phyloP scores from a whole-genome alignment of 1,284 basidiomycete genomes.

The Rugiboletus extremiorientalis region DNA sequence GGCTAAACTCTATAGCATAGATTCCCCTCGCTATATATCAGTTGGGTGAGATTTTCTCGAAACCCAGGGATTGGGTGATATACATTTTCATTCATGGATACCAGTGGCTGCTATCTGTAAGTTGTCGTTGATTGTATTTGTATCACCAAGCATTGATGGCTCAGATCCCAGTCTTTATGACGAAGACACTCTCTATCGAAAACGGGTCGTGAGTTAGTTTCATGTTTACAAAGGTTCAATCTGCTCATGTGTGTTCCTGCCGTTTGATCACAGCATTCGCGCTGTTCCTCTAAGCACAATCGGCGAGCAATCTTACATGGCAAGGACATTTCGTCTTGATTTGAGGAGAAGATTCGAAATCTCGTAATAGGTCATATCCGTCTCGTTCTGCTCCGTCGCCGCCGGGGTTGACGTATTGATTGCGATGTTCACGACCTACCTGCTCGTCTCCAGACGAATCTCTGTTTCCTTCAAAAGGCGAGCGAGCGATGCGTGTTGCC shows the following conservation, averaged over 20 bases:
- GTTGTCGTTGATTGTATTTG: not conserved
- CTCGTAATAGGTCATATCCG: not conserved
- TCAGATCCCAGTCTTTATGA: not conserved
- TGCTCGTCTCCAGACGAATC: not conserved
- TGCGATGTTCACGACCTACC: not conserved
- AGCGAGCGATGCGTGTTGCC: not conserved
- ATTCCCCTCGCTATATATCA: not conserved
- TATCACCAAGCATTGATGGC: not conserved
- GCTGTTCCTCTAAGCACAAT: too few species aligned
- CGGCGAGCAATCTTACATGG: too few species aligned
- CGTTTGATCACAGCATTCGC: too few species aligned
- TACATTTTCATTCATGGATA: not conserved
- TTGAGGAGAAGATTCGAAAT: too few species aligned
- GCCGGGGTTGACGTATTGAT: not conserved
- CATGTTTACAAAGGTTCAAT: not conserved
- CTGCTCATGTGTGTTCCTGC: too few species aligned
- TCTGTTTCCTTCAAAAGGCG: not conserved
- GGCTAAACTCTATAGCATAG: not conserved
- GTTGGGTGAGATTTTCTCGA: conserved; percentile 12
- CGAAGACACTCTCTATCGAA: not conserved
- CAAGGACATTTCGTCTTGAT: too few species aligned
- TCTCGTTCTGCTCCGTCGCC: not conserved
- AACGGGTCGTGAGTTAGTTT: conserved; percentile 8
- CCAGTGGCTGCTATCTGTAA: conserved; percentile 1
- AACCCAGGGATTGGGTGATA: not conserved